A percentile compares a stretch with the other conserved stretches of the same genome.
Conservation (phyloP, 441 rosid species). For the Hura crepitans region DNA sequence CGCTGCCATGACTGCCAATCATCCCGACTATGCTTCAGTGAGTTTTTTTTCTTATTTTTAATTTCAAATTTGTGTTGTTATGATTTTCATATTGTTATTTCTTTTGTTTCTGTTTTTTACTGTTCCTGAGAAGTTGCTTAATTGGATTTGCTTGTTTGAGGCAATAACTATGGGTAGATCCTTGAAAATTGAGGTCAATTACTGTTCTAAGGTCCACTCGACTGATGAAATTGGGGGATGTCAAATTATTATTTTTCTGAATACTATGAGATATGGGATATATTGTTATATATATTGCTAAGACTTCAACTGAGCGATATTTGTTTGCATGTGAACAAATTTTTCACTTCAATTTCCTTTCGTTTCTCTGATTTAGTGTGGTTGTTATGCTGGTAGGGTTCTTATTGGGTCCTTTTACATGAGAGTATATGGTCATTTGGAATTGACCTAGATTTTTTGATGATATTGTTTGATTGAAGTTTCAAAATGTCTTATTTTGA, state of each 20-base stretch:
- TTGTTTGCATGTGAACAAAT: background rate
- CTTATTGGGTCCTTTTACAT: background rate
- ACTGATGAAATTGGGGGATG: background rate
- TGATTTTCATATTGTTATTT: background rate
- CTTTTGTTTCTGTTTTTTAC: background rate
- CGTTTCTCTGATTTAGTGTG: background rate
- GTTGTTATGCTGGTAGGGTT: background rate
- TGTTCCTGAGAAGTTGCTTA: background rate
- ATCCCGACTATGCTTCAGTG: constrained; percentile 91
- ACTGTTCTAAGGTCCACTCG: background rate
- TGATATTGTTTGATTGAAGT: background rate
- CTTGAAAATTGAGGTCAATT: background rate
- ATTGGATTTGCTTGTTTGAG: background rate
- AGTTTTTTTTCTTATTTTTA: constrained; percentile 22
- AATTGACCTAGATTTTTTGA: background rate
- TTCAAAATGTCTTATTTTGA: background rate
- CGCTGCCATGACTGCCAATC: constrained; percentile 89
- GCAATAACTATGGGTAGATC: background rate
- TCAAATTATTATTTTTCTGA: background rate
- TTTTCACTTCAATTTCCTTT: background rate
- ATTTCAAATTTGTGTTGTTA: background rate
- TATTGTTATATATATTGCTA: background rate
- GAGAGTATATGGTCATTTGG: background rate
- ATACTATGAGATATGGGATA: background rate
- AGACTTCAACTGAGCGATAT: background rate